Evolutionary conservation across 2,329 filamentous ascomycete genomes (phyloP).

Genomic region (Sclerotinia trifoliorum): DNA sequence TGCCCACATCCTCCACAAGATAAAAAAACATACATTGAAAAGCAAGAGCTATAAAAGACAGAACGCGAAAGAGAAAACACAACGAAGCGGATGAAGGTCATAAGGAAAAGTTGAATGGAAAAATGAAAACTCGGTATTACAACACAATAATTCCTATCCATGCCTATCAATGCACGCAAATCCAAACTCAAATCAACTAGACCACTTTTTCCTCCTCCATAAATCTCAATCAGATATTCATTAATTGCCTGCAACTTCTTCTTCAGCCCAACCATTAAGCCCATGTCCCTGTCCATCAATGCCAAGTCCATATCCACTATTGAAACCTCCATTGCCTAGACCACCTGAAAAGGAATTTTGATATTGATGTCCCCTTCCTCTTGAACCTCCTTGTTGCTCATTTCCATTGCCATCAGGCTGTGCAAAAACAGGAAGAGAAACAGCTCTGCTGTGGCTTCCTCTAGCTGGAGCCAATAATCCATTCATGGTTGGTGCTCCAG

Average conservation of each 20-base stretch:
- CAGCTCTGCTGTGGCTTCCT: slow-evolving; percentile 64
- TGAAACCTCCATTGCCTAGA: slow-evolving; percentile 32
- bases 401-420: slow-evolving; percentile 52
- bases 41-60: background rate
- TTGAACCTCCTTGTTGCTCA: slow-evolving; percentile 34
- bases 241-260: slow-evolving; percentile 41
- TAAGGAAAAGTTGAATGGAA: slow-evolving; percentile 1
- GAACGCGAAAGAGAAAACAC: slow-evolving; percentile 12
- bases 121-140: slow-evolving; percentile 17
- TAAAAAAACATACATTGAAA: slow-evolving; percentile 4
- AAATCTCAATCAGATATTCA: slow-evolving; percentile 8
- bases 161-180: slow-evolving; percentile 13
- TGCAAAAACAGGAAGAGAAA: slow-evolving; percentile 76
- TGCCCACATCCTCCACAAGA: background rate
- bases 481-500: slow-evolving; percentile 64
- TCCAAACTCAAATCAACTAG: slow-evolving; percentile 11
- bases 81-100: slow-evolving; percentile 19
- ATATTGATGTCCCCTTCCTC: slow-evolving; percentile 62
- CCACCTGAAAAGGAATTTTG: slow-evolving; percentile 54
- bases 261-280: slow-evolving; percentile 66
- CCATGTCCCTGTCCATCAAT: slow-evolving; percentile 58
- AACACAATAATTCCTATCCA: slow-evolving; percentile 19
- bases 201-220: slow-evolving; percentile 11
- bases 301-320: slow-evolving; percentile 55
- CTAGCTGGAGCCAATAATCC: slow-evolving; percentile 74